Evolutionary conservation across 192 early-diverging fungal species (phyloP).

Genomic region (Backusella macrospora): DNA sequence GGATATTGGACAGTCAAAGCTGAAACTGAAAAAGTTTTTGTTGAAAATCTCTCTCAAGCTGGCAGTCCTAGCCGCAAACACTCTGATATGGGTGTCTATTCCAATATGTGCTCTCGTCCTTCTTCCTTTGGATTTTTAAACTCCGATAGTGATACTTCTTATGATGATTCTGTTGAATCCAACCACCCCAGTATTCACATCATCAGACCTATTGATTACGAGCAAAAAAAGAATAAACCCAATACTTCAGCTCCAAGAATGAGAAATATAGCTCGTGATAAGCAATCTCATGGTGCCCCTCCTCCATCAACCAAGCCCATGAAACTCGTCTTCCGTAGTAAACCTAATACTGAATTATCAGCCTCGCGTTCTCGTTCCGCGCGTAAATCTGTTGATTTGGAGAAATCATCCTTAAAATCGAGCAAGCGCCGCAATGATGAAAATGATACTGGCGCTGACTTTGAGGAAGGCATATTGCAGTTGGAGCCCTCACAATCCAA

Average conservation of each 20-base stretch:
- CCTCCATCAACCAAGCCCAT: background rate
- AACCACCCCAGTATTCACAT: conserved; percentile 1
- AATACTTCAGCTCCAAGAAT: conserved; percentile 11
- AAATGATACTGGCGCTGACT: background rate
- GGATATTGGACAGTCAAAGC: conserved; percentile 63
- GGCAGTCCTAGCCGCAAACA: conserved; percentile 33
- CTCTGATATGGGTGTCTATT: conserved; percentile 27
- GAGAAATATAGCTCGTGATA: background rate
- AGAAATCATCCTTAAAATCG: background rate
- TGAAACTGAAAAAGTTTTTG: conserved; percentile 30
- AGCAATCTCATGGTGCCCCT: background rate
- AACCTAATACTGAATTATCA: background rate
- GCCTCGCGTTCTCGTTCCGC: background rate
- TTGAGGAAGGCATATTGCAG: background rate
- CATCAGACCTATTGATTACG: conserved; percentile 13
- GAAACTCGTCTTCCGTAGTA: background rate
- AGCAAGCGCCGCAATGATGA: background rate
- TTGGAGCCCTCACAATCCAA: conserved; percentile 1
- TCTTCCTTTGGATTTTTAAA: background rate
- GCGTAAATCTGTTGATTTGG: background rate
- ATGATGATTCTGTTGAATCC: background rate
- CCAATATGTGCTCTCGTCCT: background rate
- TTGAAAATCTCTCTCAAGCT: conserved; percentile 37
- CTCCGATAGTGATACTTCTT: background rate
- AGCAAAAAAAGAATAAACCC: background rate